Conservation (phyloP, 1,139 yeast species). For the Pichia sp. region DNA sequence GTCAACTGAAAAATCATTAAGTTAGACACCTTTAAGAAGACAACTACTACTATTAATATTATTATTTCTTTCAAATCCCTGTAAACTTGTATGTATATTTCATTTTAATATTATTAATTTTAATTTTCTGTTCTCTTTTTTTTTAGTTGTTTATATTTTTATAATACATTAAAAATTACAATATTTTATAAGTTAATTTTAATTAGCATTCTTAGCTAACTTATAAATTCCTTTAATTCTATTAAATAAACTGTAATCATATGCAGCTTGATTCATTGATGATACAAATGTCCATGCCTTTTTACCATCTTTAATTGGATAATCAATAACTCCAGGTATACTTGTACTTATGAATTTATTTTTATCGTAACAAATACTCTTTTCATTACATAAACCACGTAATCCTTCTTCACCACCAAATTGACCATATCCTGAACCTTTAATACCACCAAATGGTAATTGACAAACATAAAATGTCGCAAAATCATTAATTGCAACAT, state of each 20-base stretch:
- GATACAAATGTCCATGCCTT: conserved; percentile 85
- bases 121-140: no score
- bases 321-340: conserved; percentile 84
- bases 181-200: no score
- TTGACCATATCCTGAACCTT: conserved; percentile 92
- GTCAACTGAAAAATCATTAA: conserved; percentile 43
- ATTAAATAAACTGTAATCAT: conserved; percentile 69
- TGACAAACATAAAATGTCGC: conserved; percentile 95
- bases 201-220: conserved; percentile 36
- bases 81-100: no score
- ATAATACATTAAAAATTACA: no score
- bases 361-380: conserved; percentile 80
- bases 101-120: no score
- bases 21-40: no score
- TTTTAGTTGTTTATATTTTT: no score
- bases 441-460: conserved; percentile 91
- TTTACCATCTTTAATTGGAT: conserved; percentile 76
- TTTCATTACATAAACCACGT: conserved; percentile 79
- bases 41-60: no score
- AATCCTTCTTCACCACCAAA: conserved; percentile 97
- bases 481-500: conserved; percentile 93
- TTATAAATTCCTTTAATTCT: conserved; percentile 48
- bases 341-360: conserved; percentile 71
- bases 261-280: conserved; percentile 81
- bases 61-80: no score